Conservation (phyloP, 352 stramenopile genomes). For the Blastocystis sp. region DNA sequence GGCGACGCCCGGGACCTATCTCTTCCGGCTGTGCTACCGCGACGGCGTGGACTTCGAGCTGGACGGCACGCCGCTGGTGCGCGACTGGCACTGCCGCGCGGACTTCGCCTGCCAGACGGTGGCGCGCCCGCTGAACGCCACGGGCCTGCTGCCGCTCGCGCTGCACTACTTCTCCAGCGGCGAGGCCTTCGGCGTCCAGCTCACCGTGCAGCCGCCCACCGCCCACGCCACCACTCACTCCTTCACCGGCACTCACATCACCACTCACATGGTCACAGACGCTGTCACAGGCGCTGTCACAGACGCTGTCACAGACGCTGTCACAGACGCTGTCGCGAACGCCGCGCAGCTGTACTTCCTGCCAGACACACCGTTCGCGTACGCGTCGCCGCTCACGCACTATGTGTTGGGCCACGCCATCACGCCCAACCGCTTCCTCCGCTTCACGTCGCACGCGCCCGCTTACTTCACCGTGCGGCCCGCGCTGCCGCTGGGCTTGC, state of each 20-base stretch:
- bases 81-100: neutral
- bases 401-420: neutral
- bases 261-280: too few species aligned
- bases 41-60: conserved; percentile 7
- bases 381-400: neutral
- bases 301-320: too few species aligned
- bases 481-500: neutral
- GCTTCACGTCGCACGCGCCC: neutral
- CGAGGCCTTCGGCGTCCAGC: neutral
- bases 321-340: too few species aligned
- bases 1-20: neutral
- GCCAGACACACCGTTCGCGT: neutral
- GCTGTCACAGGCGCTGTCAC: too few species aligned
- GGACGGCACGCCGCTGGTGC: neutral
- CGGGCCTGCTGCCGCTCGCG: neutral
- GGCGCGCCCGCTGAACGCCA: neutral
- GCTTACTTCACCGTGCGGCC: neutral
- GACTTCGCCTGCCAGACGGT: neutral
- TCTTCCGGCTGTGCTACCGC: neutral
- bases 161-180: conserved; percentile 30
- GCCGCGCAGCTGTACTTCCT: neutral
- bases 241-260: neutral
- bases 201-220: neutral
- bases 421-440: neutral
- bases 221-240: neutral